Conservation (phyloP, 106 monocot genomes). For the Phalaenopsis aphrodite region DNA sequence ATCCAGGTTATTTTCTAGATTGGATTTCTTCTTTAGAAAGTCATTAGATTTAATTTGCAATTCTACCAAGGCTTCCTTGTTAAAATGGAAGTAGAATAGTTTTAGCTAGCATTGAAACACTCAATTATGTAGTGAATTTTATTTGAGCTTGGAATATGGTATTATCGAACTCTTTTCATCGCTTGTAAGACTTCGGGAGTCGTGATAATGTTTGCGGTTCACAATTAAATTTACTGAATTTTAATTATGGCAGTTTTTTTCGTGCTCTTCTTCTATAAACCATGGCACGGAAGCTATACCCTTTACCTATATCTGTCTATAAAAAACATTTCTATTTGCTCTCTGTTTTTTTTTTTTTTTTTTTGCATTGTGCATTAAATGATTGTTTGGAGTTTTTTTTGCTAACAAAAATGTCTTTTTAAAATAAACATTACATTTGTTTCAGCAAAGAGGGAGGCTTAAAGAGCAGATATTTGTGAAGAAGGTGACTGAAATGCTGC, state of each 20-base stretch:
- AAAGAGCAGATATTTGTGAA: slow-evolving; percentile 73
- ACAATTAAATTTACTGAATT: no score
- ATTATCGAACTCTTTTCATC: no score
- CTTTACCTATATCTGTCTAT: neutral
- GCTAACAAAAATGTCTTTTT: neutral
- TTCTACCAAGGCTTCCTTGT: no score
- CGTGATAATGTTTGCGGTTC: no score
- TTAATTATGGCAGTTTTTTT: no score
- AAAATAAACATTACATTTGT: neutral
- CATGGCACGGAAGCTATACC: neutral
- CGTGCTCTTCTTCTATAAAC: no score
- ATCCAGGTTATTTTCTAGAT: no score
- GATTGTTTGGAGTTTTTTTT: no score
- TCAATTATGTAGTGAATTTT: no score
- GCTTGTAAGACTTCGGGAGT: neutral
- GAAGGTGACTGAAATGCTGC: slow-evolving; percentile 77
- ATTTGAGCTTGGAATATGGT: no score
- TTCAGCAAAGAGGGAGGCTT: slow-evolving; percentile 81
- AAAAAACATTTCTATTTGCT: neutral
- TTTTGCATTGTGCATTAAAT: no score
- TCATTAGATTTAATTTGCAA: neutral
- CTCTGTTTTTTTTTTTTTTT: neutral
- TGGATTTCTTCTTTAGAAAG: neutral
- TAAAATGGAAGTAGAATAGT: no score
- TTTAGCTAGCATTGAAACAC: neutral